Evolutionary conservation across 2,329 filamentous ascomycete genomes (phyloP).

Genomic region (Periconia sp.): DNA sequence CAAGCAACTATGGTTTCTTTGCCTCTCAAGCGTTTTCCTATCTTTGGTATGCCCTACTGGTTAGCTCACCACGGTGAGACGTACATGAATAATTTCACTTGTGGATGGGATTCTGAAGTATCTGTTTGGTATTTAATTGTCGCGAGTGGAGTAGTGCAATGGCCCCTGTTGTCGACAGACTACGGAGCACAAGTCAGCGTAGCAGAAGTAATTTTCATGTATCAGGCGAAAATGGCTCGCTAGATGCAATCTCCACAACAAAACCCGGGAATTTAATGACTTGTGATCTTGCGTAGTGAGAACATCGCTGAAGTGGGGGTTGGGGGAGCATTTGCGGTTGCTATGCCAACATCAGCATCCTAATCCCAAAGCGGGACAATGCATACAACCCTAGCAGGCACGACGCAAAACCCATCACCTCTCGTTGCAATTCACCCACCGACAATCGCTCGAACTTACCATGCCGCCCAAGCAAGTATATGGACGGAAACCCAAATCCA

Average conservation of each 20-base stretch:
- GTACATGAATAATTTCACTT: neutral
- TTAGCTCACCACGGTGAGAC: slow-evolving; percentile 6
- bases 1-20: slow-evolving; percentile 3
- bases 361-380: slow-evolving; percentile 6
- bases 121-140: neutral
- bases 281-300: neutral
- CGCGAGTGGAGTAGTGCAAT: neutral
- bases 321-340: slow-evolving; percentile 1
- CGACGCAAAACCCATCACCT: neutral
- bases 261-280: too few relatives aligned
- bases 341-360: slow-evolving; percentile 5
- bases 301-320: too few relatives aligned
- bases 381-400: slow-evolving; percentile 5
- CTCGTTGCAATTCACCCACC: neutral
- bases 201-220: neutral
- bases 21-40: slow-evolving; percentile 5
- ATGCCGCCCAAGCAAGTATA: slow-evolving; percentile 43
- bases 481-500: slow-evolving; percentile 32
- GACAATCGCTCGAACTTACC: slow-evolving; percentile 4
- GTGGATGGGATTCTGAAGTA: too few relatives aligned
- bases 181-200: neutral
- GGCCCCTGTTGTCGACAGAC: neutral
- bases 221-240: neutral
- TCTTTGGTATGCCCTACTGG: neutral
- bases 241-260: too few relatives aligned